Base-by-base conservation (phyloP, 495 filamentous ascomycete genomes). In the Pyronema omphalodes region DNA sequence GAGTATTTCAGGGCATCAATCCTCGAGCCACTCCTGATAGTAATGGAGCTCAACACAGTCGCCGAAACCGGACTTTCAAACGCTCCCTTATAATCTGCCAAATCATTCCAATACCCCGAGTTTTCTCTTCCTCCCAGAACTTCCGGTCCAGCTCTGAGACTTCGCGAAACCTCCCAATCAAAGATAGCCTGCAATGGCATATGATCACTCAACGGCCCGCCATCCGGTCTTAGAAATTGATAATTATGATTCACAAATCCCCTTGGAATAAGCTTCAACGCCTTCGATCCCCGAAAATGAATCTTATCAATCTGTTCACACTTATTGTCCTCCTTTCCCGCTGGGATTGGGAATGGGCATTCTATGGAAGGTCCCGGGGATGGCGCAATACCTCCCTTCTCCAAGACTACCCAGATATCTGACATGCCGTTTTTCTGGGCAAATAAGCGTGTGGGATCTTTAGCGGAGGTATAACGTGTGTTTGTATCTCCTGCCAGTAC, bases 61-160 rank as follows among this genome's bases (percentile, higher is more conserved):
- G 71, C 62, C 0, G 59, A 44, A 0, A 65, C 63, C 0, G 67
- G 35, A 6, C 61, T 63, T 0, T 72, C 54, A 4, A 29, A 15
- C 17, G 12, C 44, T 11, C 44, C 44, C 14, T 15, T 29, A 29
- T 47, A 47, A 7, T 57, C 41, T 0, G 68, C 55, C 29, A 73
- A 63, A 56, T 81, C 78, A 55, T 69, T 80, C 62, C 77, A 80
- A 73, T 73, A 80, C 6, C 49, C 59, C 19, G 76, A 77, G 46
- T 73, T 65, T 0, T 71, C 67, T 29, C 23, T 29, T 9, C 77
- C 76, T 44, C 78, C 78, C 7, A 52, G 9, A 33, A 52, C 40
- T n/a, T 19, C 14, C 37, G 35, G 36, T 12, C 36, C 35, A 2
- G 50, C 37, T 14, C 50, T 14, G 6, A 52, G n/a, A 9, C 35